Percentiles rank a stretch among this genome's conserved stretches.
These are phyloP conservation scores for Avicennia marina DNA, from an alignment of 257 asterid genomes.

Conservation along the genomic window DNA sequence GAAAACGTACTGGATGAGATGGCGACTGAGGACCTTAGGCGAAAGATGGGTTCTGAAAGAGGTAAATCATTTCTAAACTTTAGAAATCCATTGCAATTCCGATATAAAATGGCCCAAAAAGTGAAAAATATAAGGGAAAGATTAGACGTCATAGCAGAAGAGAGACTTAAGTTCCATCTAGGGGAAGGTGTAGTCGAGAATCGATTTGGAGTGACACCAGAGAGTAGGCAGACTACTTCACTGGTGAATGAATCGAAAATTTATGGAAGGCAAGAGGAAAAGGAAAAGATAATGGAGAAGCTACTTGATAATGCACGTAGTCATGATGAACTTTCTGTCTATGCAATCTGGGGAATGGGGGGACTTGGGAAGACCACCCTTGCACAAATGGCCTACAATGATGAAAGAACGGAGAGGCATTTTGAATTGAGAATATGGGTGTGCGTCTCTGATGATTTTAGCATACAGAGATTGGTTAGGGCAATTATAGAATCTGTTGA, in stretches of 20 bases:
- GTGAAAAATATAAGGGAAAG: slow-evolving; percentile 10
- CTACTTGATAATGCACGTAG: not conserved
- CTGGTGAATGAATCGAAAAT: slow-evolving; percentile 19
- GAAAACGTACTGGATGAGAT: slow-evolving; percentile 29
- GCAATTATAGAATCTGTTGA: slow-evolving; percentile 15
- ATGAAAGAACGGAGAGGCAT: slow-evolving; percentile 11
- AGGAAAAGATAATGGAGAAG: slow-evolving; percentile 17
- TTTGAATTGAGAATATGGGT: slow-evolving; percentile 27
- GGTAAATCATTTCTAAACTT: slow-evolving; percentile 1
- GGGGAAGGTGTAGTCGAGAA: slow-evolving; percentile 18
- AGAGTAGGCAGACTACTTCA: slow-evolving; percentile 23
- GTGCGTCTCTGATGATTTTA: slow-evolving; percentile 19
- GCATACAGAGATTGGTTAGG: slow-evolving; percentile 17
- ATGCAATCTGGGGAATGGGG: slow-evolving; percentile 29
- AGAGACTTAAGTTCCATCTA: slow-evolving; percentile 17
- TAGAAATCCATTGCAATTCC: slow-evolving; percentile 13
- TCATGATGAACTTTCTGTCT: slow-evolving; percentile 17
- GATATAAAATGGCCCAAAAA: slow-evolving; percentile 1
- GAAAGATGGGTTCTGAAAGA: slow-evolving; percentile 7
- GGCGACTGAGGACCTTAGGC: slow-evolving; percentile 17
- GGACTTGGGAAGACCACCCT: slow-evolving; percentile 37
- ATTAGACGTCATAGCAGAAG: slow-evolving; percentile 19
- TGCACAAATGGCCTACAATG: slow-evolving; percentile 20
- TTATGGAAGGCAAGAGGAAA: slow-evolving; percentile 28
- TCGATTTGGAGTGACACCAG: slow-evolving; percentile 6